Base-by-base conservation (phyloP, 2,329 filamentous ascomycete genomes). In the Metarhizium rileyi region DNA sequence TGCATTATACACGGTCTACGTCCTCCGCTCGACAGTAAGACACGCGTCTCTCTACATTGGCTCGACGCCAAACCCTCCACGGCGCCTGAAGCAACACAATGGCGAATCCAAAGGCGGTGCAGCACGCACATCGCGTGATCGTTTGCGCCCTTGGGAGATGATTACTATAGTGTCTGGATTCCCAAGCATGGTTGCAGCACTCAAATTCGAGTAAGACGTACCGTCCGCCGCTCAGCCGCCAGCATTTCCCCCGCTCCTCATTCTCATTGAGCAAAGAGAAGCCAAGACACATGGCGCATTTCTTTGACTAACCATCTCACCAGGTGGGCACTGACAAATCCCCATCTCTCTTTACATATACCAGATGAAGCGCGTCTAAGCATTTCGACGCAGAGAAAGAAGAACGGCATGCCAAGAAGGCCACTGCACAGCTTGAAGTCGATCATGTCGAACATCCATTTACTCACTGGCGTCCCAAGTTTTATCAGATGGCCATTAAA, bases 241-340 rank as follows among this genome's bases (percentile, higher is more conserved):
- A 12, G n/a, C n/a, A 30, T 12, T 30, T 12, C 7, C 35, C 18
- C n/a, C 9, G n/a, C 5, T 16, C n/a, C 18, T 16, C 18, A 4
- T 38, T 20, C 6, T 10, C 18, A 38, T 38, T 4, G 18, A 38
- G 5, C 18, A 14, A 16, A 20, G 38, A 25, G 22, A 25, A 42
- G n/a, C 38, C n/a, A 25, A 22, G 20, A 20, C 16, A 42, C 16
- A 14, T 12, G 20, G 5, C 12, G 38, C 22, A 18, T n/a, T 16
- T 10, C 23, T 20, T 28, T 35, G 44, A 38, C 47, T 57, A 36
- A 50, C 47, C 12, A 26, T 27, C 23, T 30, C 4, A 41, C 8
- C 36, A 91, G 87, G 74, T 96, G 91, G 91, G 90, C 91, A 36
- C 85, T 94, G 75, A 87, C 87, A 56, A 90, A 97, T 62, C 81